These are phyloP conservation scores for Geranium rotundifolium DNA, from an alignment of 345 rosid species.

Conservation along the genomic window DNA sequence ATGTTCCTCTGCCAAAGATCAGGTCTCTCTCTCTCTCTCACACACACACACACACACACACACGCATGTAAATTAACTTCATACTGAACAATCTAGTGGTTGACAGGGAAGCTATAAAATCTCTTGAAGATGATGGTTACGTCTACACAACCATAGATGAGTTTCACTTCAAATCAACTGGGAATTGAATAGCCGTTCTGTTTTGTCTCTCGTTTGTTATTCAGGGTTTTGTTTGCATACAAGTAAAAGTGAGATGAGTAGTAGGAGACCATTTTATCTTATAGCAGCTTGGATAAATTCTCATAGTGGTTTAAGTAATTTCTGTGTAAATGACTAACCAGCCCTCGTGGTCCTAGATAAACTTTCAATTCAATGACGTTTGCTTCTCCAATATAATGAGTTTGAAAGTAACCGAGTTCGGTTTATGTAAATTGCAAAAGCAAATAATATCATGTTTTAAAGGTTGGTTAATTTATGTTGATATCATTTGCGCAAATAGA, in stretches of 20 bases:
- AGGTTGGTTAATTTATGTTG: no score
- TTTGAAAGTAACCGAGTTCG: no score
- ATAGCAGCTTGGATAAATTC: no score
- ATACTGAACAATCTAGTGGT: not conserved
- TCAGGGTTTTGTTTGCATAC: not conserved
- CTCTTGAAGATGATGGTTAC: constrained; percentile 43
- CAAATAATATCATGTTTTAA: no score
- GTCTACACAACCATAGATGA: constrained; percentile 63
- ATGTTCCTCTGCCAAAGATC: constrained; percentile 47
- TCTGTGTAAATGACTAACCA: no score
- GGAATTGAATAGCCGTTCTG: constrained; percentile 10
- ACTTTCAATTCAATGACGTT: no score
- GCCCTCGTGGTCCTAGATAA: no score
- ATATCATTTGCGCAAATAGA: no score
- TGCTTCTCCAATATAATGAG: no score
- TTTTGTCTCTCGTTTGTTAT: not conserved
- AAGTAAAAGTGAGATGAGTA: not conserved
- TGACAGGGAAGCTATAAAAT: constrained; percentile 56
- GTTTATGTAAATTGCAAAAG: no score
- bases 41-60: not conserved
- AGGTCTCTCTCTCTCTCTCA: constrained; percentile 29
- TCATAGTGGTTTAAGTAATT: no score
- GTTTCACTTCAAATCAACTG: constrained; percentile 52
- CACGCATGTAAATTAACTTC: no score
- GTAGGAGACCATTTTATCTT: not conserved